phyloP scores from a whole-genome alignment of 192 early-diverging fungal species.

The Mortierella alpina region DNA sequence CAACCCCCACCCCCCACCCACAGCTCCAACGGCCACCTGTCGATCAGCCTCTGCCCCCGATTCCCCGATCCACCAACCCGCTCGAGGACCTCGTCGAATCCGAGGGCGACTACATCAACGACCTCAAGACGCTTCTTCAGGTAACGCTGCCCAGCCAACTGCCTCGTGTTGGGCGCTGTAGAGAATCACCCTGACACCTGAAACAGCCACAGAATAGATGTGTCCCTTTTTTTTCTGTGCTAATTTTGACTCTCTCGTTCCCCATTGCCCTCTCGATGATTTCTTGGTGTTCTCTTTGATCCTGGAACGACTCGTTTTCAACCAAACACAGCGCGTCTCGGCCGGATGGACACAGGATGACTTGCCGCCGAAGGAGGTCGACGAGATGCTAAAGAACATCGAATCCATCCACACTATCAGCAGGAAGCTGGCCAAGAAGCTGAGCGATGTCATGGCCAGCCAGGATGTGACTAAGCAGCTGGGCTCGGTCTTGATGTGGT shows the following conservation, averaged over 20 bases:
- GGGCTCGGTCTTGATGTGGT: slow-evolving; percentile 20
- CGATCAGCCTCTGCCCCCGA: slow-evolving; percentile 15
- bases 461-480: slow-evolving; percentile 2
- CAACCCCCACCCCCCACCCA: too few relatives aligned
- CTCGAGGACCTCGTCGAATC: slow-evolving; percentile 63
- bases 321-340: slow-evolving; percentile 54
- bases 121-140: slow-evolving; percentile 60
- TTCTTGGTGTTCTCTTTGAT: too few relatives aligned
- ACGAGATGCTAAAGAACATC: slow-evolving; percentile 55
- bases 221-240: not conserved
- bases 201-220: too few relatives aligned
- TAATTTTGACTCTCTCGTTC: slow-evolving; percentile 1
- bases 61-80: slow-evolving; percentile 39
- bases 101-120: slow-evolving; percentile 61
- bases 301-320: not conserved
- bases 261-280: not conserved
- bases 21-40: slow-evolving; percentile 44
- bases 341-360: slow-evolving; percentile 61
- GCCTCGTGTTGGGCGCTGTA: too few relatives aligned
- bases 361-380: slow-evolving; percentile 60
- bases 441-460: slow-evolving; percentile 7
- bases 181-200: too few relatives aligned
- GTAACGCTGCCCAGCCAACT: slow-evolving; percentile 24
- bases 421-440: slow-evolving; percentile 49
- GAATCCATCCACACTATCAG: slow-evolving; percentile 58